Conservation (phyloP, 2,329 filamentous ascomycete genomes). For the Hypoxylon sp. region DNA sequence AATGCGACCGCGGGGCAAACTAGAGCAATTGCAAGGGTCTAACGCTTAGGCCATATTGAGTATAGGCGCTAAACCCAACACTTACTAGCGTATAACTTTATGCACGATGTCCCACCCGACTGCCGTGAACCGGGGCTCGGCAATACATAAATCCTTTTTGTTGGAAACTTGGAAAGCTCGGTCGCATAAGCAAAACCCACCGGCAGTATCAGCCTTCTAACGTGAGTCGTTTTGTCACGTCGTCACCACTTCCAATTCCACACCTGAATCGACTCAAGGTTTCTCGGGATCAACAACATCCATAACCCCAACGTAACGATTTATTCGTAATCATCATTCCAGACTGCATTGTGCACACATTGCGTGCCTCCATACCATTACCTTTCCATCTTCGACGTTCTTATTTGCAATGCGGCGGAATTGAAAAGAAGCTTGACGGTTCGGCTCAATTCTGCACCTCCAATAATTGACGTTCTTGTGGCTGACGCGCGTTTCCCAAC, state of each 20-base stretch:
- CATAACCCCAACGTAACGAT: slow-evolving; percentile 14
- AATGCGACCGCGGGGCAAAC: slow-evolving; percentile 46
- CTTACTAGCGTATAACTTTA: not conserved
- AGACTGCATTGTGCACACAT: slow-evolving; percentile 8
- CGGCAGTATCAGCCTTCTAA: slow-evolving; percentile 27
- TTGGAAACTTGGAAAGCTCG: not conserved
- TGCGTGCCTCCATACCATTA: slow-evolving; percentile 3
- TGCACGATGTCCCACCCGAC: too few relatives aligned
- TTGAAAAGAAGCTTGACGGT: slow-evolving; percentile 53
- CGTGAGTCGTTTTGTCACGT: slow-evolving; percentile 42
- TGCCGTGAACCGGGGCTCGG: slow-evolving; percentile 18
- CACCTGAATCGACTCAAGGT: slow-evolving; percentile 35
- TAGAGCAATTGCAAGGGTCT: slow-evolving; percentile 16
- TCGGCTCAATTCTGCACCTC: slow-evolving; percentile 54
- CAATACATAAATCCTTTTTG: slow-evolving; percentile 29
- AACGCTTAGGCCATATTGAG: slow-evolving; percentile 2
- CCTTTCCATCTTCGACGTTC: slow-evolving; percentile 23
- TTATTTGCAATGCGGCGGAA: slow-evolving; percentile 48
- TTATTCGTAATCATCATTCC: slow-evolving; percentile 12
- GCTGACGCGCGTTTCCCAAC: slow-evolving; percentile 49
- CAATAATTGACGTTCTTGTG: slow-evolving; percentile 42
- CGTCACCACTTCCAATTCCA: slow-evolving; percentile 26
- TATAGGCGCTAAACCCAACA: slow-evolving; percentile 1
- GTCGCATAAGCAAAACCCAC: slow-evolving; percentile 5
- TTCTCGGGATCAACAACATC: slow-evolving; percentile 27